Base-by-base conservation (phyloP, 306 rosid genomes). In the Delonix regia region DNA sequence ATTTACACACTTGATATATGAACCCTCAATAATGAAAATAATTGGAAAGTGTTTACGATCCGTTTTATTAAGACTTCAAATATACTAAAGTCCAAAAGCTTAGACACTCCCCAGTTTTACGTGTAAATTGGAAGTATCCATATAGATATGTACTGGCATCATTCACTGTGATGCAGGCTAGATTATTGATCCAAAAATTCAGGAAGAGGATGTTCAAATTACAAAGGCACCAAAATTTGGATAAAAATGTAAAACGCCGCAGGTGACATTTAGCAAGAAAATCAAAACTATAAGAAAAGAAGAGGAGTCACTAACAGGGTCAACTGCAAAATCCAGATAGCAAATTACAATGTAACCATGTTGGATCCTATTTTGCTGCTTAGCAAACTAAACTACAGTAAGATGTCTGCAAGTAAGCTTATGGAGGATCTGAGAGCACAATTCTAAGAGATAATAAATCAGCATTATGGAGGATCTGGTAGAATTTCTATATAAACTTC, bases 1-100 rank as follows among this genome's bases (percentile, higher is more conserved):
- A 41, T 30, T 44, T 64, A 60, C 33, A 76, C 39, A 84, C 55
- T 66, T 22, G 10, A 53, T 33, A 61, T 42, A 76, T 49, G 41
- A 64, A 70, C 55, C 69, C 52, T 39, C 9, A 2, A 73, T 16
- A 4, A 80, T 10, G 48, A 66, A n/a, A 56, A 53, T 55, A 80
- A 42, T 45, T 61, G 24, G 18, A 44, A 66, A 74, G 5, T 15
- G 49, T 73, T 65, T 15, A 65, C 41, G 22, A 62, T 25, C 48
- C 38, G 56, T 51, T 30, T 70, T 69, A 73, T 34, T 48, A 81
- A 36, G 73, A 47, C 24, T 9, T 36, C 66, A 65, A 36, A 65
- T 52, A 41, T 42, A 5, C 38, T 21, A 28, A 39, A 15, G 39
- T 14, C 19, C 39, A 45, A 45, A 27, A 47, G 59, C 74, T 27